Evolutionary conservation across 2,329 filamentous ascomycete genomes (phyloP).

Genomic region (Rhynchosporium agropyri): DNA sequence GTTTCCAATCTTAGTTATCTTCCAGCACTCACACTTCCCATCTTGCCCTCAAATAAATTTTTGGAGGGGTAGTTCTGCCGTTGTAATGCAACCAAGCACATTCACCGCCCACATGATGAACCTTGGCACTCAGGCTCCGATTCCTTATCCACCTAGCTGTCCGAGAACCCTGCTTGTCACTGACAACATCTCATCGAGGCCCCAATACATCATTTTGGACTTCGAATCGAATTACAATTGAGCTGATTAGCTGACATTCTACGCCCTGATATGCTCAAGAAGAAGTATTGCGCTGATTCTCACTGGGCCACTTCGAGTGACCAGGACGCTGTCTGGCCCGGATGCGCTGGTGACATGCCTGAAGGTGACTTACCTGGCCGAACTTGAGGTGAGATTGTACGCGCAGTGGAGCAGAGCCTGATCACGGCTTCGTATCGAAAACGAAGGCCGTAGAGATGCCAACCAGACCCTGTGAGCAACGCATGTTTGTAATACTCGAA

Average conservation of each 20-base stretch:
- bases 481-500: not conserved
- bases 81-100: too few relatives aligned
- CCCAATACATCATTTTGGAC: not conserved
- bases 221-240: not conserved
- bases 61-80: conserved; percentile 23
- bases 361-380: not conserved
- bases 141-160: too few relatives aligned
- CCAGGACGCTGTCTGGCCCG: not conserved
- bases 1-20: not conserved
- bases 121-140: not conserved
- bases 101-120: conserved; percentile 3
- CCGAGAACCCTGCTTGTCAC: too few relatives aligned
- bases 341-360: not conserved
- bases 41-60: conserved; percentile 10
- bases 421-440: not conserved
- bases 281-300: too few relatives aligned
- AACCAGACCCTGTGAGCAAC: not conserved
- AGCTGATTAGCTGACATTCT: not conserved
- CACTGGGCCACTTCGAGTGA: not conserved
- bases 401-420: not conserved
- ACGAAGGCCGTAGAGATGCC: not conserved
- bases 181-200: too few relatives aligned
- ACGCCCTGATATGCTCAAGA: not conserved
- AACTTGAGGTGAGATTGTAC: conserved; percentile 3
- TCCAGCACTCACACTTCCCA: too few relatives aligned